These are phyloP conservation scores for Waltergamsia citrina DNA, from an alignment of 2,329 filamentous ascomycete species.

Conservation along the genomic window DNA sequence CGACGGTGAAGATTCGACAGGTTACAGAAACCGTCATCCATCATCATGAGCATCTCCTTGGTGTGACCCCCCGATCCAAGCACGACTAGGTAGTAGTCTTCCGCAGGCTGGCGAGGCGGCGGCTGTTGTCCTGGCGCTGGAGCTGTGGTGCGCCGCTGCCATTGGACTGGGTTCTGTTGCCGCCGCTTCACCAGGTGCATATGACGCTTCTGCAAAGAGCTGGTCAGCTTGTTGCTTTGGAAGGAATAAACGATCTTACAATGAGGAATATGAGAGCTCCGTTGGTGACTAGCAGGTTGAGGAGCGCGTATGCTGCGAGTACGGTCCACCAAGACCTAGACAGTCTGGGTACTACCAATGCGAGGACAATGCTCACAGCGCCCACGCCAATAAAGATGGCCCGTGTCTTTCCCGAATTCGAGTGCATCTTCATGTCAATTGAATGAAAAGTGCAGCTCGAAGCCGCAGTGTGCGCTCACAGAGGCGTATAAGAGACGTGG, in stretches of 20 bases:
- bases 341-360: neutral
- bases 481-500: too few relatives aligned
- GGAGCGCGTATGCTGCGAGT: neutral
- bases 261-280: slow-evolving; percentile 16
- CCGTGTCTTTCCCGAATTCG: too few relatives aligned
- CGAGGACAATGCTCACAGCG: slow-evolving; percentile 1
- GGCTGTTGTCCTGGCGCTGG: neutral
- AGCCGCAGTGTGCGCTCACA: too few relatives aligned
- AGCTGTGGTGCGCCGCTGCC: neutral
- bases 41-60: slow-evolving; percentile 84
- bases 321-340: neutral
- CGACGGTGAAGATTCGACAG: slow-evolving; percentile 56
- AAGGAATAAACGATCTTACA: slow-evolving; percentile 13
- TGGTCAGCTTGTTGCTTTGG: too few relatives aligned
- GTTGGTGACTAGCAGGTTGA: slow-evolving; percentile 10
- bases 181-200: slow-evolving; percentile 14
- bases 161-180: slow-evolving; percentile 4
- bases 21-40: slow-evolving; percentile 48
- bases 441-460: too few relatives aligned
- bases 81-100: slow-evolving; percentile 61
- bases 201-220: slow-evolving; percentile 16
- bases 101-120: slow-evolving; percentile 2
- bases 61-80: slow-evolving; percentile 93
- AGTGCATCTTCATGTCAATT: too few relatives aligned
- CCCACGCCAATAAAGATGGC: too few relatives aligned